These are phyloP conservation scores for Annulohypoxylon truncatum DNA, from an alignment of 2,329 filamentous ascomycete species.

Conservation along the genomic window DNA sequence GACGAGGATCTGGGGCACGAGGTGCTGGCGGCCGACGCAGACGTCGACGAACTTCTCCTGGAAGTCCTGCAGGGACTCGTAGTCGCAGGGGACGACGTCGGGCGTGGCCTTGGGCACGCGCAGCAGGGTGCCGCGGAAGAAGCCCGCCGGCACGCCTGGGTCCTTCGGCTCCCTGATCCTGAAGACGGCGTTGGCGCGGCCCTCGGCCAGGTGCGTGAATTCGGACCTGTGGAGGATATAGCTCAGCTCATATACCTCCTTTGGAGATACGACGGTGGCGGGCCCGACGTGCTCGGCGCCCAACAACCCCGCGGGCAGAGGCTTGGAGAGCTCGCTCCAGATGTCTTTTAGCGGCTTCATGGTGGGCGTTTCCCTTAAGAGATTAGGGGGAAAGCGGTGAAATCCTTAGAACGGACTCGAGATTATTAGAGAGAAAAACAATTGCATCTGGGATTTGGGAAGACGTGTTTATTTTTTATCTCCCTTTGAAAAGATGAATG, in stretches of 20 bases:
- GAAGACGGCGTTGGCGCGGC: slow-evolving; percentile 82
- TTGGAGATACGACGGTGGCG: slow-evolving; percentile 27
- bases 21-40: slow-evolving; percentile 53
- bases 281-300: slow-evolving; percentile 23
- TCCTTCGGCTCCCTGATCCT: slow-evolving; percentile 60
- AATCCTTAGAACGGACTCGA: background rate
- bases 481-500: background rate
- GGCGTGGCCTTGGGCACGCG: slow-evolving; percentile 68
- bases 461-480: background rate
- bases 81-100: slow-evolving; percentile 59
- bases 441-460: slow-evolving; percentile 22
- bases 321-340: slow-evolving; percentile 44
- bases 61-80: slow-evolving; percentile 56
- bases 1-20: slow-evolving; percentile 50
- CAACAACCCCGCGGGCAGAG: slow-evolving; percentile 36
- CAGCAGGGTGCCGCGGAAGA: slow-evolving; percentile 62
- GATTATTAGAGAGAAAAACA: slow-evolving; percentile 1
- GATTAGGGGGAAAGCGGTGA: slow-evolving; percentile 1
- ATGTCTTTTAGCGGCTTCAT: slow-evolving; percentile 41
- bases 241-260: slow-evolving; percentile 39
- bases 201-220: slow-evolving; percentile 68
- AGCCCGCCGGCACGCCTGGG: slow-evolving; percentile 47
- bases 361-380: background rate
- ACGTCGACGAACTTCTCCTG: slow-evolving; percentile 67
- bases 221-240: slow-evolving; percentile 38